phyloP scores from a whole-genome alignment of 352 stramenopile genomes.

The Peronospora destructor region DNA sequence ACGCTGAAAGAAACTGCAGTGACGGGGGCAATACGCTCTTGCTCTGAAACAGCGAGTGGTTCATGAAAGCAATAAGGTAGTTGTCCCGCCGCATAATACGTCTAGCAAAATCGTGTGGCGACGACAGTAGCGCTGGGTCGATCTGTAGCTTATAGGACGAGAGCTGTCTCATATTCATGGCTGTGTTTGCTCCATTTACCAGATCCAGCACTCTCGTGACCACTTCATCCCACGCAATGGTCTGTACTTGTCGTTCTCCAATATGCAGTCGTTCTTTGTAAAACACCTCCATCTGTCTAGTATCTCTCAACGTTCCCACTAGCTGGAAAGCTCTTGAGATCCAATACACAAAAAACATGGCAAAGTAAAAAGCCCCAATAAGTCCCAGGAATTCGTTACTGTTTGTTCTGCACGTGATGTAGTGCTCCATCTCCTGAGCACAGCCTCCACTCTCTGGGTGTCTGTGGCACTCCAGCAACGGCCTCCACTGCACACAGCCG shows the following conservation, averaged over 20 bases:
- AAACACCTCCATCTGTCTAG: slow-evolving; percentile 87
- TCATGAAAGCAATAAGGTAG: slow-evolving; percentile 97
- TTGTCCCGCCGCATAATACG: slow-evolving; percentile 98
- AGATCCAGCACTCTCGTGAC: slow-evolving; percentile 78
- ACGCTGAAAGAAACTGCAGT: slow-evolving; percentile 66
- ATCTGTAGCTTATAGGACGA: slow-evolving; percentile 80
- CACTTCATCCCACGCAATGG: slow-evolving; percentile 86
- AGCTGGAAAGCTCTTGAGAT: slow-evolving; percentile 80
- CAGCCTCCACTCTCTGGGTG: slow-evolving; percentile 76
- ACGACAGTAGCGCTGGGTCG: slow-evolving; percentile 63
- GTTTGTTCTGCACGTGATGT: slow-evolving; percentile 56
- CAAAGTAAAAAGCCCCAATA: slow-evolving; percentile 87
- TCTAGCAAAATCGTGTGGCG: slow-evolving; percentile 87
- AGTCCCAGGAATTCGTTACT: slow-evolving; percentile 50
- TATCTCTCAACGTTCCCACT: slow-evolving; percentile 78
- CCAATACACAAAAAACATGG: slow-evolving; percentile 93
- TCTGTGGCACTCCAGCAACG: slow-evolving; percentile 75
- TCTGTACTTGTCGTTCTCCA: slow-evolving; percentile 74
- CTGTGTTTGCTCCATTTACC: slow-evolving; percentile 58
- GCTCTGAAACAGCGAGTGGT: slow-evolving; percentile 90
- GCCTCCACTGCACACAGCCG: slow-evolving; percentile 92
- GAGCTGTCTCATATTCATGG: slow-evolving; percentile 80
- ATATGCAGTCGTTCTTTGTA: slow-evolving; percentile 90
- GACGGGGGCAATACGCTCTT: slow-evolving; percentile 59
- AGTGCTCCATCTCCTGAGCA: slow-evolving; percentile 58